A percentile compares a stretch with the other conserved stretches of the same genome.
Conservation (phyloP, 2,329 filamentous ascomycete species). For the Chalaropsis thielavioides region DNA sequence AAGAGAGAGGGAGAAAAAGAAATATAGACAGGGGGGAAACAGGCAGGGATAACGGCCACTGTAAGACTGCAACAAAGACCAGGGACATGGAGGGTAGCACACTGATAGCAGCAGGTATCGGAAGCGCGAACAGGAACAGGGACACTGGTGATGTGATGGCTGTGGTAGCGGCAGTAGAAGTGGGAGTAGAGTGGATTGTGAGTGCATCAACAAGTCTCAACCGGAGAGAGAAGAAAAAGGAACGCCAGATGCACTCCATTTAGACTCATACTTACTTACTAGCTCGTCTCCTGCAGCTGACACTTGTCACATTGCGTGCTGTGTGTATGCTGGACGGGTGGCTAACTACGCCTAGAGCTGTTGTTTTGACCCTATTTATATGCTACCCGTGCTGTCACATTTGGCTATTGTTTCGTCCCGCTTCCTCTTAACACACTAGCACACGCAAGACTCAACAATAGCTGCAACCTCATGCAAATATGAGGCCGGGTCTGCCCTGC, state of each 20-base stretch:
- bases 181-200: background rate
- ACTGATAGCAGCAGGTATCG: background rate
- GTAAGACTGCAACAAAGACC: background rate
- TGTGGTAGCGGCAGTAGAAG: background rate
- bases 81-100: background rate
- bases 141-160: background rate
- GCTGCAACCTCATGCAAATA: background rate
- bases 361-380: background rate
- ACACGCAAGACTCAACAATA: background rate
- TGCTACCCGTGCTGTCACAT: background rate
- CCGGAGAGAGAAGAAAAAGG: background rate
- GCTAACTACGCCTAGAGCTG: background rate
- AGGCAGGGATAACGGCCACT: background rate
- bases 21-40: background rate
- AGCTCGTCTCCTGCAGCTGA: background rate
- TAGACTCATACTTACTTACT: background rate
- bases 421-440: constrained; percentile 1
- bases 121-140: background rate
- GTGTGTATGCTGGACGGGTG: background rate
- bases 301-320: background rate
- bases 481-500: constrained; percentile 1
- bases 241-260: background rate
- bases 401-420: background rate
- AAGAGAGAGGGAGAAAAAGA: background rate
- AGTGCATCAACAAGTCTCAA: background rate